Evolutionary conservation across 306 rosid genomes (phyloP).

Genomic region (Fagus crenata): DNA sequence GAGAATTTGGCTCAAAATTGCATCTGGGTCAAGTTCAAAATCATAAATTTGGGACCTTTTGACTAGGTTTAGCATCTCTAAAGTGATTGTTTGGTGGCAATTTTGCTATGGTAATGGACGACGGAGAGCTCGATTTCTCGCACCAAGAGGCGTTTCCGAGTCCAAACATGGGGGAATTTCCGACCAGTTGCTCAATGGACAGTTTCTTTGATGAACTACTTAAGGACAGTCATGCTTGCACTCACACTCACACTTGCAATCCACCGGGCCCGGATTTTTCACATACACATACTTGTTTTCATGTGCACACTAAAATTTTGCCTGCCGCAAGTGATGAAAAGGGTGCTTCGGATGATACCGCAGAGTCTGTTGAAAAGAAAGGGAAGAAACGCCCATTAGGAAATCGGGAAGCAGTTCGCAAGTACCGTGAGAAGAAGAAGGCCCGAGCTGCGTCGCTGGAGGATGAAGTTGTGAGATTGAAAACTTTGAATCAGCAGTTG

Average conservation of each 20-base stretch:
- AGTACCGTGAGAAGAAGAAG: slow-evolving; percentile 96
- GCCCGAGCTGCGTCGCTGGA: slow-evolving; percentile 85
- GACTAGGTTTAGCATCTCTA: slow-evolving; percentile 17
- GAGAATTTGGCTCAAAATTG: slow-evolving; percentile 9
- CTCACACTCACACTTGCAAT: slow-evolving; percentile 97
- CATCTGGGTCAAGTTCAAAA: neutral
- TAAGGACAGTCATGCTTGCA: slow-evolving; percentile 80
- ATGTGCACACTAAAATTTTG: slow-evolving; percentile 84
- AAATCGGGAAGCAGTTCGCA: slow-evolving; percentile 87
- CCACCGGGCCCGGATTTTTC: slow-evolving; percentile 94
- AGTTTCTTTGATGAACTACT: slow-evolving; percentile 77
- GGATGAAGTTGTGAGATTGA: slow-evolving; percentile 82
- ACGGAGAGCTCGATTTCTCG: slow-evolving; percentile 84
- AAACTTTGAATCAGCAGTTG: slow-evolving; percentile 77
- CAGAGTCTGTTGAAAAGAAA: slow-evolving; percentile 75
- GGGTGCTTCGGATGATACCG: slow-evolving; percentile 71
- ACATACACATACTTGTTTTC: slow-evolving; percentile 94
- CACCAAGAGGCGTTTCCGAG: slow-evolving; percentile 65
- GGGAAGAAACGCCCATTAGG: slow-evolving; percentile 73
- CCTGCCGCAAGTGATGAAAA: slow-evolving; percentile 65
- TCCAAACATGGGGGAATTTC: slow-evolving; percentile 66
- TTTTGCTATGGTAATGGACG: slow-evolving; percentile 58
- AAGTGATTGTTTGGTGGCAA: slow-evolving; percentile 11
- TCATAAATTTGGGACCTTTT: neutral
- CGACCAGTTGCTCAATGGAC: slow-evolving; percentile 77